Percentiles rank a stretch among this genome's conserved stretches.
Conservation (phyloP, 805 yeast genomes). For the Kurtzmaniella fragi region DNA sequence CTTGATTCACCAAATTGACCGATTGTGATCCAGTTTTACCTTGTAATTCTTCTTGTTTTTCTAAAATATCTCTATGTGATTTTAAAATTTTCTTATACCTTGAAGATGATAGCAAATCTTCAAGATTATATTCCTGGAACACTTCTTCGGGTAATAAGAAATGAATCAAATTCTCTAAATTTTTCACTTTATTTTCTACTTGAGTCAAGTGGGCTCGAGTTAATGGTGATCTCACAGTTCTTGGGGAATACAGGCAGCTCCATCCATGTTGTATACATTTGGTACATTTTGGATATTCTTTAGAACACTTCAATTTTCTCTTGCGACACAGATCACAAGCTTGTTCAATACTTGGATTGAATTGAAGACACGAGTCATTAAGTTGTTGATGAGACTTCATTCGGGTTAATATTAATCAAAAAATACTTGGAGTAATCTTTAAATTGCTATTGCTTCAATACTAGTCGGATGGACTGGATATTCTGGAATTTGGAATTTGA, state of each 20-base stretch:
- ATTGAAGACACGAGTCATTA: neutral
- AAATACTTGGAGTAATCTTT: constrained; percentile 1
- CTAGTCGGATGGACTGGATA: neutral
- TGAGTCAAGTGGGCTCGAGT: constrained; percentile 77
- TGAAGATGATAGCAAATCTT: constrained; percentile 8
- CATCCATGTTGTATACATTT: constrained; percentile 70
- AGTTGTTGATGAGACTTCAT: neutral
- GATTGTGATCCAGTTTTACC: neutral
- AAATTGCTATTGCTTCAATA: neutral
- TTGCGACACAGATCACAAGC: constrained; percentile 82
- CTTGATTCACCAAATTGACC: neutral
- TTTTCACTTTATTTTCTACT: constrained; percentile 50
- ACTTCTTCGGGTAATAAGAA: constrained; percentile 23
- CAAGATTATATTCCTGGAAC: constrained; percentile 12
- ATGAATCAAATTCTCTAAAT: constrained; percentile 25
- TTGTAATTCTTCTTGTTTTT: neutral
- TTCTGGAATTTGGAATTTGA: neutral
- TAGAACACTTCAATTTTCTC: constrained; percentile 76
- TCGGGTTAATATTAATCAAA: neutral
- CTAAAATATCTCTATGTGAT: constrained; percentile 2
- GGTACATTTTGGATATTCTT: constrained; percentile 69
- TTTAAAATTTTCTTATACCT: constrained; percentile 1
- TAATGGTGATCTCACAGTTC: constrained; percentile 71
- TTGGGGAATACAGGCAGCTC: constrained; percentile 76
- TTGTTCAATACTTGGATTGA: constrained; percentile 37